Base-by-base conservation (phyloP, 805 yeast genomes). In the Spathaspora sp. region DNA sequence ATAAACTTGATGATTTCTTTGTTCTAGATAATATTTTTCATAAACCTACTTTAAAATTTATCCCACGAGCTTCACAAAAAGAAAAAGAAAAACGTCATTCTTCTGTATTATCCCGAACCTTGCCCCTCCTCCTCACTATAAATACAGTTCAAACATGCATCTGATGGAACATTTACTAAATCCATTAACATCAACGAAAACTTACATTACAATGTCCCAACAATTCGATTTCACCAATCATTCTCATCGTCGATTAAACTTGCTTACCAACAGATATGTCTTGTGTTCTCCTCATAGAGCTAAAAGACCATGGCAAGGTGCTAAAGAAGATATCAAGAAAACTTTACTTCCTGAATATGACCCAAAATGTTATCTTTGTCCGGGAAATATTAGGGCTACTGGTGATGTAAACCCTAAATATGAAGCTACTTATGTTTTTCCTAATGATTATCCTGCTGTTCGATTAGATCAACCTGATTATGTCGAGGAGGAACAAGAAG, bases 291-390 rank as follows among this genome's bases (percentile, higher is more conserved):
- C 93, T 5, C 93, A 86, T 61, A 72, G 92, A 52, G 81, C 90
- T 29, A 83, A 85, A 65, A 75, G 93, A 57, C 92, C 93, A 18
- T 86, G 92, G 92, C 87, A 82, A 64, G 92, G 92, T 38, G 88
- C 83, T 55, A 76, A 82, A 56, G 92, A 86, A 62, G 72, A 71
- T 35, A 64, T 75, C 14, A 59, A 64, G 49, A 71, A 65, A 44
- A 72, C 68, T 14, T 58, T 64, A 28, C 70, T 76, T 55, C 86
- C 88, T 4, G 69, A 57, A 32, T 85, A 80, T 61, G 92, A 86
- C 59, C 78, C 79, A 18, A 78, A 77, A 55, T 86, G 93, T 68
- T 86, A 81, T 65, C 69, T 86, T 55, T 86, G 92, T 66, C 91
- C 92, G 1, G 83, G 89, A 3, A 86, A 86, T 63, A 65, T 68